phyloP scores from a whole-genome alignment of 1,284 basidiomycete species.

The Cryptococcus jaspeensis region DNA sequence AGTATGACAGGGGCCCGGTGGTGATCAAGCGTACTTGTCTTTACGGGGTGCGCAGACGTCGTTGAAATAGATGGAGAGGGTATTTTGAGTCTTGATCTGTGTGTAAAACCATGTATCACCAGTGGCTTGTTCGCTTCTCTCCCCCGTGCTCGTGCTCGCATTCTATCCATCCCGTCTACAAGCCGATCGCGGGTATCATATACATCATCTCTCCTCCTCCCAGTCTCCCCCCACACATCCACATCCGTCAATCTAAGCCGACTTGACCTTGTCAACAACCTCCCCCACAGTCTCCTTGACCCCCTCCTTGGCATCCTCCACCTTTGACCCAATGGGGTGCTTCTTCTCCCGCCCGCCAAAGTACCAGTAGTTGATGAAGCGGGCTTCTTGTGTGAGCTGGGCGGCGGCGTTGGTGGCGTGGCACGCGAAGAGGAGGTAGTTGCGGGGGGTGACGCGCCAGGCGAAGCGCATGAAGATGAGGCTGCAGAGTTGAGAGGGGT shows the following conservation, averaged over 20 bases:
- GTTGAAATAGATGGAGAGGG: conserved; percentile 32
- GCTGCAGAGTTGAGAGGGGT: conserved; percentile 56
- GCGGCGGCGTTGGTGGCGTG: conserved; percentile 87
- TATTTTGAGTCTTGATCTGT: neutral
- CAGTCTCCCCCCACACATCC: neutral
- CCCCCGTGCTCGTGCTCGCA: too few species aligned
- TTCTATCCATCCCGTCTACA: neutral
- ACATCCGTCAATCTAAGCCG: conserved; percentile 17
- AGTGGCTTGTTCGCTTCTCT: neutral
- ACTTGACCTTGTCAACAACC: conserved; percentile 16
- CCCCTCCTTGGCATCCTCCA: conserved; percentile 19
- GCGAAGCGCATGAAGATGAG: conserved; percentile 95
- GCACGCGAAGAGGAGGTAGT: conserved; percentile 90
- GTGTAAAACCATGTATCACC: neutral
- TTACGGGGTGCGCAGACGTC: conserved; percentile 47
- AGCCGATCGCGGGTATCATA: neutral
- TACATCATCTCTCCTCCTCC: neutral
- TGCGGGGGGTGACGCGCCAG: conserved; percentile 91
- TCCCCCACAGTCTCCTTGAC: conserved; percentile 12
- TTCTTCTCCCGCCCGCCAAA: conserved; percentile 48
- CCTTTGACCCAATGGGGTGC: conserved; percentile 23
- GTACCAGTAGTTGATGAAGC: conserved; percentile 84
- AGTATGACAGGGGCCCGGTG: conserved; percentile 43
- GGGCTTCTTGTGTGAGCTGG: conserved; percentile 74
- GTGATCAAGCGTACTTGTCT: conserved; percentile 50